These are phyloP conservation scores for Mortierella antarctica DNA, from an alignment of 192 early-diverging fungal species.

Conservation along the genomic window DNA sequence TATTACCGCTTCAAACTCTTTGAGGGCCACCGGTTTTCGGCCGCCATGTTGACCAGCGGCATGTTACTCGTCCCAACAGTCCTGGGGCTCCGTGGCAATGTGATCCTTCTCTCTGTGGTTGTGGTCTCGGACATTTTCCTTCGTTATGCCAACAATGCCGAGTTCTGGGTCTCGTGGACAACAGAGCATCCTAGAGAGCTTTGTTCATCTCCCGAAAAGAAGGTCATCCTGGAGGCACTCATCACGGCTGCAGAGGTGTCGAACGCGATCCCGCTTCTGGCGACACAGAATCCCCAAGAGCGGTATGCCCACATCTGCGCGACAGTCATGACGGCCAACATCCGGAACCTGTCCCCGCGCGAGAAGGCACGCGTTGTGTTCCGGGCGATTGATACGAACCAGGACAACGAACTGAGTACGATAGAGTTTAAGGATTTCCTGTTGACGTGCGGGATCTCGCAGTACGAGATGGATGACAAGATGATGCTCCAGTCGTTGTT, in stretches of 20 bases:
- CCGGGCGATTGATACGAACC: constrained; percentile 38
- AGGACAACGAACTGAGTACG: constrained; percentile 17
- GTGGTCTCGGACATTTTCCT: constrained; percentile 22
- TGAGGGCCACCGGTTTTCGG: constrained; percentile 42
- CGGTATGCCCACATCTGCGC: constrained; percentile 32
- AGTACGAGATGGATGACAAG: constrained; percentile 15
- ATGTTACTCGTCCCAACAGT: constrained; percentile 41
- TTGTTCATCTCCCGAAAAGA: constrained; percentile 28
- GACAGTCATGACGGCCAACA: constrained; percentile 30
- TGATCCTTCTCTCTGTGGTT: constrained; percentile 21
- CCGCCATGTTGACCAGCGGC: constrained; percentile 50
- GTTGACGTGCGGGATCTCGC: constrained; percentile 24
- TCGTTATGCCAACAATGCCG: neutral
- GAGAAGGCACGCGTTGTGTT: constrained; percentile 33
- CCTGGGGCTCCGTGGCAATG: constrained; percentile 36
- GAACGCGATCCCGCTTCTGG: constrained; percentile 8
- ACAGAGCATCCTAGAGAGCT: constrained; percentile 47
- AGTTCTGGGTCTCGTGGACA: constrained; percentile 44
- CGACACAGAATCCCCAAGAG: constrained; percentile 12
- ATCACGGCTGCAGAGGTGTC: constrained; percentile 37
- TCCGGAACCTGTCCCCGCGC: constrained; percentile 24
- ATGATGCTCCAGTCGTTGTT: constrained; percentile 29
- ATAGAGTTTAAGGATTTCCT: constrained; percentile 31
- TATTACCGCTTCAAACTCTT: constrained; percentile 50
- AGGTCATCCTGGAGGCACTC: constrained; percentile 35